A percentile compares a stretch with the other conserved stretches of the same genome.
Evolutionary conservation across 2,329 filamentous ascomycete species (phyloP).

Genomic region (Sporothrix euskadiensis): DNA sequence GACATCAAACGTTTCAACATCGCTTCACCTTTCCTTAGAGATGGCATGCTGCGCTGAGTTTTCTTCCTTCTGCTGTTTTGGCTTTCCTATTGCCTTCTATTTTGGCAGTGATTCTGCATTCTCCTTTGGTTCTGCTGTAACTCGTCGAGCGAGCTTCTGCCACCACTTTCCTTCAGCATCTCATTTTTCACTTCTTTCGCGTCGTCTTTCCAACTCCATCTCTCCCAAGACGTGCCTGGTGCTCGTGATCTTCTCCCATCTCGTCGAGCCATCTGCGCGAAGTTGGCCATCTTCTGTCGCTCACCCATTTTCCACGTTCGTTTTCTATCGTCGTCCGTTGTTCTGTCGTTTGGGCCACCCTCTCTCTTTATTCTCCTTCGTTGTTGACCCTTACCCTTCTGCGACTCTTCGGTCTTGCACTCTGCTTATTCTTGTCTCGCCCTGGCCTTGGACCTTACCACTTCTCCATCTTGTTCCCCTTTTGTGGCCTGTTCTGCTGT

Average conservation of each 20-base stretch:
- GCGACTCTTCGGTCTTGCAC: neutral
- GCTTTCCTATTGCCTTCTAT: neutral
- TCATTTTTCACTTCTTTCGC: neutral
- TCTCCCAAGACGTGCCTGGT: constrained; percentile 2
- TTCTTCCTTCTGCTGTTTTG: neutral
- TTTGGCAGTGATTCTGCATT: neutral
- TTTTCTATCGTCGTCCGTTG: neutral
- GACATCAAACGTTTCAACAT: constrained; percentile 30
- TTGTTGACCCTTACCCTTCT: neutral
- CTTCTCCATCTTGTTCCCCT: neutral
- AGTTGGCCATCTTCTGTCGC: constrained; percentile 11
- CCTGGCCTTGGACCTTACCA: neutral
- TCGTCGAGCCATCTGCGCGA: constrained; percentile 19
- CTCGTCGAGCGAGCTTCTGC: neutral
- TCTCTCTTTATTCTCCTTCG: neutral
- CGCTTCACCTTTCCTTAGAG: constrained; percentile 23
- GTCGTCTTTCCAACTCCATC: constrained; percentile 2
- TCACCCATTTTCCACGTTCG: neutral
- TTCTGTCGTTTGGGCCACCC: neutral
- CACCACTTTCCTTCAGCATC: neutral
- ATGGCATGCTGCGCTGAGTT: neutral
- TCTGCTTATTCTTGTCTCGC: constrained; percentile 1
- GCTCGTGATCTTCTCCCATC: constrained; percentile 12
- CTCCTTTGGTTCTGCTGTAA: neutral
- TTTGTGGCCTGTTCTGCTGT: constrained; percentile 24